Evolutionary conservation across 1,284 basidiomycete species (phyloP), one percentile per base, ranked within the genome.

Genomic region (Neolentinus lepideus): DNA sequence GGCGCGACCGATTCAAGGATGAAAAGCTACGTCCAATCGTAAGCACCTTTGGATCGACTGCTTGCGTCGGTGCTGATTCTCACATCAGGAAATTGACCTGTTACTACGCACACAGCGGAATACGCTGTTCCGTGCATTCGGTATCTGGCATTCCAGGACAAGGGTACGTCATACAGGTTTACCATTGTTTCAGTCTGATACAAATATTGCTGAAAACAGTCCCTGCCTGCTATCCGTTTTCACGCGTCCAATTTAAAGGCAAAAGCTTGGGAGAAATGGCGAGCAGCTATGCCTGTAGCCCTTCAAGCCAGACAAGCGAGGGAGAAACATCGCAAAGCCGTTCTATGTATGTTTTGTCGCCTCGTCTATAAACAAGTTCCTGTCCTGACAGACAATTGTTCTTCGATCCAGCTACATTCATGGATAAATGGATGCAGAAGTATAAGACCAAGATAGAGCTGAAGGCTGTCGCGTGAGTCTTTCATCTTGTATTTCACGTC

Each of bases 401-500:
- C 60, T 58, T 53, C 47, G 53, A 52, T 61, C 12, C 60, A 92
- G 89, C 74, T 52, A 78, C 72, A 66, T 75, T 66, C 47, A 74
- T 90, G 55, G 75, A 77, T 46, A 82, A 76, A 59, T 92, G 89
- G 89, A 62, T 75, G 24, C 78, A 84, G 66, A 73, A 74, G 6
- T 81, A 88, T 62, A 78, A 79, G 64, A 83, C 80, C 21, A 89
- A 86, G 65, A 77, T 84, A 38, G 83, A 85, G 45, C 76, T 87
- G 43, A 90, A 90, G 67, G 88, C 90, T 56, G 84, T 90, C 54
- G 87, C 86, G 89, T 92, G 67, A 75, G 88, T 81, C 54, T 56
- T 47, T 24, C 48, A 35, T 33, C 4, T 36, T 52, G 8, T 52
- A 26, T n/a, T 52, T 33, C 24, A 9, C 25, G 24, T 24, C 12